phyloP scores from a whole-genome alignment of 2,329 filamentous ascomycete species.

The Penicillium decumbens region DNA sequence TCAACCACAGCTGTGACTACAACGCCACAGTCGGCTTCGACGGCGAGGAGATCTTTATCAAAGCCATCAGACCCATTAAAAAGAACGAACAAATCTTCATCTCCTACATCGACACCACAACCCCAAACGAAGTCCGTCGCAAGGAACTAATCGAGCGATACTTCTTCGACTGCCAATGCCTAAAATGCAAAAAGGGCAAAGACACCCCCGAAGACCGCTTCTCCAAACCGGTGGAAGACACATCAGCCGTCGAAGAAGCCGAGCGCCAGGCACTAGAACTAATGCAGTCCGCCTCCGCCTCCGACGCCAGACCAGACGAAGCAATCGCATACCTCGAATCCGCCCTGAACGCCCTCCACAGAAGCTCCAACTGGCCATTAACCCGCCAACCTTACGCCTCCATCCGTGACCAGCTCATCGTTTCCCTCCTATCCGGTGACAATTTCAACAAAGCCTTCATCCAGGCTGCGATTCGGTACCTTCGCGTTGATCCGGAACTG shows the following conservation, averaged over 20 bases:
- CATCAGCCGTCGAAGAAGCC: constrained; percentile 13
- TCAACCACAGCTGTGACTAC: constrained; percentile 61
- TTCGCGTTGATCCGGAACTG: constrained; percentile 49
- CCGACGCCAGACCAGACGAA: constrained; percentile 21
- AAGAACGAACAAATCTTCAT: constrained; percentile 57
- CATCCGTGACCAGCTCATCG: constrained; percentile 51
- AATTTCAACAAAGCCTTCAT: constrained; percentile 48
- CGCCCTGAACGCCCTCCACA: constrained; percentile 40
- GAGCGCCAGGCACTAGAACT: constrained; percentile 24
- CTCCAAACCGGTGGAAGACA: constrained; percentile 9
- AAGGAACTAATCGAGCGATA: constrained; percentile 52
- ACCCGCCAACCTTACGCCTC: constrained; percentile 53
- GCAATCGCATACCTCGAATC: constrained; percentile 35
- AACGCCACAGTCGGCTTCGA: constrained; percentile 58
- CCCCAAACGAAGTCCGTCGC: constrained; percentile 49
- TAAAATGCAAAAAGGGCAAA: constrained; percentile 42
- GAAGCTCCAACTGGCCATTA: constrained; percentile 44
- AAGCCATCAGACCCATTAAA: constrained; percentile 50
- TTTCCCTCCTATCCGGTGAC: constrained; percentile 43
- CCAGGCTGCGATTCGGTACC: constrained; percentile 50
- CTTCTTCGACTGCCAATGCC: constrained; percentile 56
- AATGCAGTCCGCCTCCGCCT: constrained; percentile 20
- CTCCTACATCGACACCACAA: constrained; percentile 57
- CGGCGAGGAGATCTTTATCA: constrained; percentile 47
- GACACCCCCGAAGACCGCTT: constrained; percentile 20